These are phyloP conservation scores for Acanthochlamys bracteata DNA, from an alignment of 106 monocot genomes.

Conservation along the genomic window DNA sequence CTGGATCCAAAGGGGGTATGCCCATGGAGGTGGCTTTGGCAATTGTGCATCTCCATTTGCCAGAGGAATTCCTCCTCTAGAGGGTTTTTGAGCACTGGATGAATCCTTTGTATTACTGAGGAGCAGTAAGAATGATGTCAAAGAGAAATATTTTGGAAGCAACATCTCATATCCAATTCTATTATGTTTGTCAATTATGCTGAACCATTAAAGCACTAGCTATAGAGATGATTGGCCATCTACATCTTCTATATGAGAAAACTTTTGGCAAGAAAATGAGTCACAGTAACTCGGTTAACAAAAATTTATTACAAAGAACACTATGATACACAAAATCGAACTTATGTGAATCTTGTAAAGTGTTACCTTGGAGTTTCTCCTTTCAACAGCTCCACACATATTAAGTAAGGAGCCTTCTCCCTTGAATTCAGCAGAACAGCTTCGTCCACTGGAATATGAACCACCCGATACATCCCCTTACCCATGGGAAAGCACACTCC, in stretches of 20 bases:
- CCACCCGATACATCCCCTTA: slow-evolving; percentile 88
- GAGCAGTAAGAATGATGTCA: slow-evolving; percentile 3
- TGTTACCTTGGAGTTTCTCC: slow-evolving; percentile 74
- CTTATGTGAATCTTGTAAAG: too few relatives aligned
- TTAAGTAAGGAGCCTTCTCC: slow-evolving; percentile 96
- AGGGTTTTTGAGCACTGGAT: slow-evolving; percentile 61
- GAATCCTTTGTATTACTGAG: slow-evolving; percentile 55
- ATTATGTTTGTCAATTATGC: too few relatives aligned
- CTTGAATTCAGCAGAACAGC: slow-evolving; percentile 93
- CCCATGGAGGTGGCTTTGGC: slow-evolving; percentile 98
- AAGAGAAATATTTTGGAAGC: too few relatives aligned
- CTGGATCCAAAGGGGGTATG: slow-evolving; percentile 84
- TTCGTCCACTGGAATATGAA: slow-evolving; percentile 95
- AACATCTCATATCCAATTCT: too few relatives aligned
- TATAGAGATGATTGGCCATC: too few relatives aligned
- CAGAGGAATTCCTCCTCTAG: slow-evolving; percentile 84
- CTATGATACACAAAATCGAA: neutral
- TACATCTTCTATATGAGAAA: too few relatives aligned
- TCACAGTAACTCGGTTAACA: too few relatives aligned
- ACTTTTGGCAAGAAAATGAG: too few relatives aligned
- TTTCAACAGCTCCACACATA: slow-evolving; percentile 97
- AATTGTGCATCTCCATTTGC: slow-evolving; percentile 95
- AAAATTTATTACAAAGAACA: too few relatives aligned
- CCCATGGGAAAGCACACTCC: slow-evolving; percentile 99
- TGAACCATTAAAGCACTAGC: too few relatives aligned